Percentiles rank a stretch among this genome's conserved stretches.
These are phyloP conservation scores for Eremochloa ophiuroides DNA, from an alignment of 176 grass and related monocot species.

Conservation along the genomic window DNA sequence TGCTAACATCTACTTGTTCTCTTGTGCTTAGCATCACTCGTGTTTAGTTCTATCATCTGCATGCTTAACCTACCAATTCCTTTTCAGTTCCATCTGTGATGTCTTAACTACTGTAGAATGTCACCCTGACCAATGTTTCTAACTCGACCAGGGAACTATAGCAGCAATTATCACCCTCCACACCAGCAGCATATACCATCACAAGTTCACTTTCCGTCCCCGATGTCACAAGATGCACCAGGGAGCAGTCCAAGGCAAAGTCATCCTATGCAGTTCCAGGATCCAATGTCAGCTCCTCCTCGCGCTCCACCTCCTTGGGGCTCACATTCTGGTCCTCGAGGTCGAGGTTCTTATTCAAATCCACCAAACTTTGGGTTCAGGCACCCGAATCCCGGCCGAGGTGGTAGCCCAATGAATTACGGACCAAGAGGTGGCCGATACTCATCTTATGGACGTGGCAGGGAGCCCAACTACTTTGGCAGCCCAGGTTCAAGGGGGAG, in stretches of 20 bases:
- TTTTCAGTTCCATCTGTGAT: not conserved
- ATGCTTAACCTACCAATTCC: slow-evolving; percentile 5
- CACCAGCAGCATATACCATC: slow-evolving; percentile 28
- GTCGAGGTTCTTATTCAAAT: slow-evolving; percentile 22
- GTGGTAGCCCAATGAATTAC: slow-evolving; percentile 15
- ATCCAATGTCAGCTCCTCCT: slow-evolving; percentile 30
- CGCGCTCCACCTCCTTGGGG: slow-evolving; percentile 27
- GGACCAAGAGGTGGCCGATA: slow-evolving; percentile 21
- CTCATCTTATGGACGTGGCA: slow-evolving; percentile 27
- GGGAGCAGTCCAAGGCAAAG: slow-evolving; percentile 29
- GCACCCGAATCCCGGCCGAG: slow-evolving; percentile 13
- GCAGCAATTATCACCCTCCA: slow-evolving; percentile 26
- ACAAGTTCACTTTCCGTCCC: not conserved
- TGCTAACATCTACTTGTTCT: not conserved
- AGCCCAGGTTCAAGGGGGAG: slow-evolving; percentile 30
- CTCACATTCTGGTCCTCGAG: slow-evolving; percentile 21
- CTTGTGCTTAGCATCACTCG: not conserved
- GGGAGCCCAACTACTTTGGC: slow-evolving; percentile 25
- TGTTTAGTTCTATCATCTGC: not conserved
- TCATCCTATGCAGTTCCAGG: slow-evolving; percentile 30
- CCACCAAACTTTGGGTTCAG: slow-evolving; percentile 18
- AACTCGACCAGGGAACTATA: slow-evolving; percentile 25
- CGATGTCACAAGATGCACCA: not conserved
- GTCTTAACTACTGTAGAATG: not conserved
- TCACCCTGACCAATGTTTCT: not conserved